Evolutionary conservation across 495 filamentous ascomycete genomes (phyloP).

Genomic region (Xylaria cubensis): DNA sequence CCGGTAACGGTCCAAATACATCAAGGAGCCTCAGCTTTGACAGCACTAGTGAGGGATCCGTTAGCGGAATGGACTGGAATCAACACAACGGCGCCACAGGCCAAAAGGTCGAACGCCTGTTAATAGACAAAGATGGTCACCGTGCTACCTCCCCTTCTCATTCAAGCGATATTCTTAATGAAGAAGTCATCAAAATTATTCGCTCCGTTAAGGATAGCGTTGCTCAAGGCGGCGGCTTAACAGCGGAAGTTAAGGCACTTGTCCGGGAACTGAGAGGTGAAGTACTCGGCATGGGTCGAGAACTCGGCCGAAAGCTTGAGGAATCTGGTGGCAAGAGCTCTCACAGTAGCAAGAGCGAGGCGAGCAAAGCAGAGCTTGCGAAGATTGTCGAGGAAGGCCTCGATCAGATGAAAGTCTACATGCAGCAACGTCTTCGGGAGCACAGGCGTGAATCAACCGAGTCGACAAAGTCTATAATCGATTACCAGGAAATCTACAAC

Average conservation of each 20-base stretch:
- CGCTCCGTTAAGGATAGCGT: slow-evolving; percentile 86
- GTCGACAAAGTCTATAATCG: slow-evolving; percentile 56
- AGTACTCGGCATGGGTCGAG: slow-evolving; percentile 90
- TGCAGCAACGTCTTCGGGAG: slow-evolving; percentile 76
- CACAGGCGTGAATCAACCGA: slow-evolving; percentile 68
- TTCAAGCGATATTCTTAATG: slow-evolving; percentile 56
- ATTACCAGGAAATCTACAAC: slow-evolving; percentile 80
- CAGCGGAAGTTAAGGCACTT: slow-evolving; percentile 86
- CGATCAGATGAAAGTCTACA: slow-evolving; percentile 77
- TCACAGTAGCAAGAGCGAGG: slow-evolving; percentile 53
- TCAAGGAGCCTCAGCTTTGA: slow-evolving; percentile 55
- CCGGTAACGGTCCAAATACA: slow-evolving; percentile 32
- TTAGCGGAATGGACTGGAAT: slow-evolving; percentile 54
- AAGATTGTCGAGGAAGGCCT: slow-evolving; percentile 80
- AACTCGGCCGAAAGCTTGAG: slow-evolving; percentile 84
- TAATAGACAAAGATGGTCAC: slow-evolving; percentile 46
- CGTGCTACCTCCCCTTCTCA: slow-evolving; percentile 41
- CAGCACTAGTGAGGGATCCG: slow-evolving; percentile 45
- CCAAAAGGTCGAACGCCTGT: slow-evolving; percentile 41
- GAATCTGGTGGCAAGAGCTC: slow-evolving; percentile 59
- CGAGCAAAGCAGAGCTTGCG: slow-evolving; percentile 72
- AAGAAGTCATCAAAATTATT: slow-evolving; percentile 79
- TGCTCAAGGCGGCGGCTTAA: slow-evolving; percentile 81
- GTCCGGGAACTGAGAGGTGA: slow-evolving; percentile 90
- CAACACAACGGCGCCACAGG: slow-evolving; percentile 47